Conservation (phyloP, 2,329 filamentous ascomycete genomes). For the Neonectria coccinea region DNA sequence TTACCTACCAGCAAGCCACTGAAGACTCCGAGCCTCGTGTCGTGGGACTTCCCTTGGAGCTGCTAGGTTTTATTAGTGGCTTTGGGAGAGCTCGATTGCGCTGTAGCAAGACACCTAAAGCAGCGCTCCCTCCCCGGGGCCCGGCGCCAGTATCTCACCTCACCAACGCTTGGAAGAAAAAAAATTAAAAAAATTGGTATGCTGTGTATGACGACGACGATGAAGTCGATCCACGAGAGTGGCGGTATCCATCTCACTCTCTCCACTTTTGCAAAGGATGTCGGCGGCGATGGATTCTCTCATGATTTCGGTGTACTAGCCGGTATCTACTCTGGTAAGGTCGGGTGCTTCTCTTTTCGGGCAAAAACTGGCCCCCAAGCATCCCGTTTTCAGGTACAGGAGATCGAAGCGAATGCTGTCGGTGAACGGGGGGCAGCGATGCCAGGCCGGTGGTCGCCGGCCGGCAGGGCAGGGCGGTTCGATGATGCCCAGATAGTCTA, state of each 20-base stretch:
- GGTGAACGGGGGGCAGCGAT: slow-evolving; percentile 17
- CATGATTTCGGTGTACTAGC: slow-evolving; percentile 10
- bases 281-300: slow-evolving; percentile 5
- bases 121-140: not conserved
- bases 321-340: slow-evolving; percentile 1
- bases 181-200: not conserved
- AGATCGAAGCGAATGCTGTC: slow-evolving; percentile 12
- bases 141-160: slow-evolving; percentile 1
- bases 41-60: slow-evolving; percentile 34
- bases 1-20: slow-evolving; percentile 32
- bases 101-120: not conserved
- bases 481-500: slow-evolving; percentile 16
- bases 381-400: slow-evolving; percentile 25
- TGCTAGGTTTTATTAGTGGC: slow-evolving; percentile 5
- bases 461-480: slow-evolving; percentile 11
- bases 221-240: slow-evolving; percentile 8
- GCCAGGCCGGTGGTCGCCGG: not conserved
- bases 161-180: not conserved
- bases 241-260: slow-evolving; percentile 5
- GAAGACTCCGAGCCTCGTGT: slow-evolving; percentile 34
- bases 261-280: slow-evolving; percentile 14
- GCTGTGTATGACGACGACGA: slow-evolving; percentile 6
- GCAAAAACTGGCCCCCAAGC: slow-evolving; percentile 10
- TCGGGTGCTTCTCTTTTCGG: slow-evolving; percentile 19
- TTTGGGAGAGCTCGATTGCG: slow-evolving; percentile 14